Conservation (phyloP, 2,329 filamentous ascomycete species). For the Sporothrix variecibatus region DNA sequence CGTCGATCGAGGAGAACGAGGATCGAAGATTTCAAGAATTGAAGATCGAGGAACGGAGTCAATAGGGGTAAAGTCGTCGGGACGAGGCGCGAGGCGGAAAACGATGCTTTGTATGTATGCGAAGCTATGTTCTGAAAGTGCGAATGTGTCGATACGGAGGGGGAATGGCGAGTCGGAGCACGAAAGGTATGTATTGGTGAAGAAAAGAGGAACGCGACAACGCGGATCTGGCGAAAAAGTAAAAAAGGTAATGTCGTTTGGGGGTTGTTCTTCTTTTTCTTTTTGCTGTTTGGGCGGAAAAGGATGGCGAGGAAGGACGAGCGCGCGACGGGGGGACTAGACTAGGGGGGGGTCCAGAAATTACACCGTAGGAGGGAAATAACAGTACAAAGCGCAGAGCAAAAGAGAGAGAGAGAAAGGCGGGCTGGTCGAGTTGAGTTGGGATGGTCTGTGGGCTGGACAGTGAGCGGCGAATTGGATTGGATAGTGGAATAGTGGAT, state of each 20-base stretch:
- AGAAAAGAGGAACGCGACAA: constrained; percentile 19
- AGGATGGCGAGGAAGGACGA: background rate
- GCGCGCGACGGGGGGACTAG: background rate
- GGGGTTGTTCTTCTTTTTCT: constrained; percentile 15
- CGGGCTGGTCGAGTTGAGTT: constrained; percentile 11
- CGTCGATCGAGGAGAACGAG: constrained; percentile 10
- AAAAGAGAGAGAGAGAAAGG: background rate
- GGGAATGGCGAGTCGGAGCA: background rate
- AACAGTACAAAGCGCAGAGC: background rate
- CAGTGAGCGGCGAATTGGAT: background rate
- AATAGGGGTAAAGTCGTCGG: background rate
- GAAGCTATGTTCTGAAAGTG: background rate
- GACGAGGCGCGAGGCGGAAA: background rate
- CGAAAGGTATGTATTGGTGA: constrained; percentile 11
- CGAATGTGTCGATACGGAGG: background rate
- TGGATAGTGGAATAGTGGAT: background rate
- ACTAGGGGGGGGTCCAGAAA: constrained; percentile 15
- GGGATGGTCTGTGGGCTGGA: constrained; percentile 19
- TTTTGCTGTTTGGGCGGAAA: background rate
- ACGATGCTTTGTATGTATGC: constrained; percentile 15
- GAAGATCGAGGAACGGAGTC: background rate
- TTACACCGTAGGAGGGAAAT: background rate
- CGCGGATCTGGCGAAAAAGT: constrained; percentile 10
- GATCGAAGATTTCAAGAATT: background rate
- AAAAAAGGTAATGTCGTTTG: background rate